phyloP scores from a whole-genome alignment of 371 early-diverging fungal genomes.

The Basidiobolus meristosporus region DNA sequence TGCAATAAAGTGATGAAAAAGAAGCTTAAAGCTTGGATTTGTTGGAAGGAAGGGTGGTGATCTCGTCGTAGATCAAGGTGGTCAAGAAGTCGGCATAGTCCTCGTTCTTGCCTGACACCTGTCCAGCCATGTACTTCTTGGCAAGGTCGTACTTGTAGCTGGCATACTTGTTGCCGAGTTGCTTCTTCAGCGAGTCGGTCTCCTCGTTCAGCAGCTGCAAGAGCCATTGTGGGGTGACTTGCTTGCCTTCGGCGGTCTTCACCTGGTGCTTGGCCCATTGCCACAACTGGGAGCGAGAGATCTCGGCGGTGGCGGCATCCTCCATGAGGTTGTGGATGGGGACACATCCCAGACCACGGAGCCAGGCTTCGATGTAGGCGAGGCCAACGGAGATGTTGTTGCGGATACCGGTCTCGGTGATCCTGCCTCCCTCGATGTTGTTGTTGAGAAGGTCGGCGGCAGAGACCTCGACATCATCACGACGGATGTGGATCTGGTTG shows the following conservation, averaged over 20 bases:
- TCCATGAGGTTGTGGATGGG: conserved; percentile 95
- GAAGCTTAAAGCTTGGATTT: too few species aligned
- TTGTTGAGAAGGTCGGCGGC: conserved; percentile 71
- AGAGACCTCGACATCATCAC: conserved; percentile 74
- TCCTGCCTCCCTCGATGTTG: conserved; percentile 43
- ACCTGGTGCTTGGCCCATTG: conserved; percentile 89
- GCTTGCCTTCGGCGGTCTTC: conserved; percentile 58
- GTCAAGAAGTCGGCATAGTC: conserved; percentile 87
- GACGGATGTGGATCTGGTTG: conserved; percentile 80
- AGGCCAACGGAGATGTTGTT: conserved; percentile 81
- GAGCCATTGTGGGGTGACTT: conserved; percentile 54
- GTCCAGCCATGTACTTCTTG: conserved; percentile 51
- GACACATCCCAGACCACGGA: conserved; percentile 86
- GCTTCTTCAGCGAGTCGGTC: conserved; percentile 35
- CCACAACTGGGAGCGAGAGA: conserved; percentile 88
- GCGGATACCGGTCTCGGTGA: conserved; percentile 81
- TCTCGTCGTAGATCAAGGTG: conserved; percentile 58
- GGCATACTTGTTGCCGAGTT: conserved; percentile 35
- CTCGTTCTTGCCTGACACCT: conserved; percentile 41
- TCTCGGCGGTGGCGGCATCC: conserved; percentile 95
- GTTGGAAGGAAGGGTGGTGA: conserved; percentile 5
- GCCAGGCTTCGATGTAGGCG: conserved; percentile 90
- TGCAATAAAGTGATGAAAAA: too few species aligned
- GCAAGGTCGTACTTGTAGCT: conserved; percentile 55
- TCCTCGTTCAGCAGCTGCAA: conserved; percentile 72